Evolutionary conservation across 768 basidiomycete species (phyloP).

Genomic region (Leccinum pellstonianum): DNA sequence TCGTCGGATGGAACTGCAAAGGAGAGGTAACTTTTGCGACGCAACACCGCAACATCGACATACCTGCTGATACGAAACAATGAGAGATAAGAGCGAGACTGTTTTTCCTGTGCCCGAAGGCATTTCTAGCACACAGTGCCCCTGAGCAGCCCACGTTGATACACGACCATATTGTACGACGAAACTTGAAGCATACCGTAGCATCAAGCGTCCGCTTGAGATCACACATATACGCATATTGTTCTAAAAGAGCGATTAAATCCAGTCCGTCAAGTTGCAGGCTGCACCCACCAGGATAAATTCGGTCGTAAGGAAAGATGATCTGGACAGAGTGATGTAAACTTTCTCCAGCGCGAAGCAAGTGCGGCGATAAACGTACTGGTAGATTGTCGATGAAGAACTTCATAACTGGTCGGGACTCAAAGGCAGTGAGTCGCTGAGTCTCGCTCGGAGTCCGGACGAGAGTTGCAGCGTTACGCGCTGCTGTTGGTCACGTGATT

Average conservation of each 20-base stretch:
- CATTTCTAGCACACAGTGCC: constrained; percentile 99
- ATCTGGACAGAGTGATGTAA: constrained; percentile 46
- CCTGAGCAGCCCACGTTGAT: constrained; percentile 47
- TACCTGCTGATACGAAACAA: constrained; percentile 96
- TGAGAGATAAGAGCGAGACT: constrained; percentile 90
- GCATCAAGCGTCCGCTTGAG: constrained; percentile 95
- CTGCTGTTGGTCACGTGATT: constrained; percentile 17
- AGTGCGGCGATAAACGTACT: constrained; percentile 40
- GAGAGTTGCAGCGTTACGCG: neutral
- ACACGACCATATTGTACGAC: neutral
- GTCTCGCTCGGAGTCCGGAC: neutral
- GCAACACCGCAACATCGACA: constrained; percentile 24
- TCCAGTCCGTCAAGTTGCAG: neutral
- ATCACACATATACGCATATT: constrained; percentile 99
- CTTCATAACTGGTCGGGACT: constrained; percentile 50
- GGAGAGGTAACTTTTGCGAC: constrained; percentile 2
- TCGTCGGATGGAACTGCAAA: constrained; percentile 82
- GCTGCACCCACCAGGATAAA: constrained; percentile 78
- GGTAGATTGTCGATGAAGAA: constrained; percentile 81
- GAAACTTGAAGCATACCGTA: constrained; percentile 49
- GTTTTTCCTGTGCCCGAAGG: constrained; percentile 99
- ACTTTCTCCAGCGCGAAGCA: neutral
- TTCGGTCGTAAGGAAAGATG: constrained; percentile 90
- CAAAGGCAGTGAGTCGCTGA: neutral
- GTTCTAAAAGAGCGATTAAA: constrained; percentile 53